Conservation (phyloP, 2,329 filamentous ascomycete species). For the Boeremia exigua region DNA sequence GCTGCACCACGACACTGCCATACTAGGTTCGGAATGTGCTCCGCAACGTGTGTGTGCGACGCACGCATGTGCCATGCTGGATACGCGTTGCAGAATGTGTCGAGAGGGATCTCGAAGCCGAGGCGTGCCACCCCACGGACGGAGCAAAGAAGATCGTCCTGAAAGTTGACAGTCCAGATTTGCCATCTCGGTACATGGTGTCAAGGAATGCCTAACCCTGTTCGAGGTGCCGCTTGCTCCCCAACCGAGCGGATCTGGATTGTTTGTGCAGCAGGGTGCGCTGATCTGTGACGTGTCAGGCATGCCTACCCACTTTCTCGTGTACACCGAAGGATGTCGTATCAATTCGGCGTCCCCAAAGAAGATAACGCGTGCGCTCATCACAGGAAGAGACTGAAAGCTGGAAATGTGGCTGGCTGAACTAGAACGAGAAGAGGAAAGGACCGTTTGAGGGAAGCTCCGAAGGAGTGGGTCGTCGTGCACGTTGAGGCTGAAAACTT, state of each 20-base stretch:
- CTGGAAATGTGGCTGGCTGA: slow-evolving; percentile 11
- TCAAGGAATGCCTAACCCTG: background rate
- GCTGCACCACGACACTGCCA: background rate
- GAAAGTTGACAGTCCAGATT: background rate
- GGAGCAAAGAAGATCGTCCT: background rate
- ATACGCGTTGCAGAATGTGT: background rate
- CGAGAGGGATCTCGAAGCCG: background rate
- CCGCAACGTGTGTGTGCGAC: slow-evolving; percentile 12
- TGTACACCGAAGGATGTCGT: background rate
- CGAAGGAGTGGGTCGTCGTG: slow-evolving; percentile 3
- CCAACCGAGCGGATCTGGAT: background rate
- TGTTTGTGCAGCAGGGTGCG: background rate
- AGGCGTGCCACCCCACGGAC: background rate
- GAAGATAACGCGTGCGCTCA: background rate
- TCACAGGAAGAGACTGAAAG: background rate
- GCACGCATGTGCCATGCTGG: background rate
- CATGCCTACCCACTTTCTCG: background rate
- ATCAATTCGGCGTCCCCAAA: background rate
- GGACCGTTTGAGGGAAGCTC: slow-evolving; percentile 8
- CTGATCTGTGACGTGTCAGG: slow-evolving; percentile 12
- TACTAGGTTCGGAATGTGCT: slow-evolving; percentile 1
- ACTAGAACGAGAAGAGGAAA: slow-evolving; percentile 6
- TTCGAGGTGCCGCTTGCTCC: background rate
- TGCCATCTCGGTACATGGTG: background rate
- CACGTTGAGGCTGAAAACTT: slow-evolving; percentile 13